Base-by-base conservation (phyloP, 441 rosid species). In the Adansonia rubrostipa region DNA sequence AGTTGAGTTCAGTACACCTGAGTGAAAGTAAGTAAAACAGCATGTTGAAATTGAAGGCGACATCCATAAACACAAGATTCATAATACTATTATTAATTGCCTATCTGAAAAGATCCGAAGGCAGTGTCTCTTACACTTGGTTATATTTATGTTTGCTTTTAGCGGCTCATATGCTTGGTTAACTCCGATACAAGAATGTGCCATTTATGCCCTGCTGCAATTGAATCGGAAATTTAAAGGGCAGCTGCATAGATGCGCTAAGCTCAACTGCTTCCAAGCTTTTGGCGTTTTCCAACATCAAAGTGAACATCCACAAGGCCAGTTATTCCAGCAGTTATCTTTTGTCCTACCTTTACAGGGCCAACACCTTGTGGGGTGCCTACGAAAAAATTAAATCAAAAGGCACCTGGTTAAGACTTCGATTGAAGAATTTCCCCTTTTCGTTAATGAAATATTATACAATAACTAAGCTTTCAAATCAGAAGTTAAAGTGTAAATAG, bases 351-450 rank as follows among this genome's bases (percentile, higher is more conserved):
- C 84, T 90, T 92, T n/a, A 91, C 97, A 4, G 99, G 97, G 80
- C 98, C 98, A 79, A 90, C 95, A 65, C 99, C 97, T 81, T 86
- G 83, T 47, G 97, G 99, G 78, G 99, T 93, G 73, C 98, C 99
- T 95, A 85, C 84, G 78, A 45, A 79, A 36, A 63, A 75, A 66
- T 45, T 19, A 56, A 14, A 54, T 36, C 54, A 56, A 77, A 24
- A 28, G 61, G 70, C n/a, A 51, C 6, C 22, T 51, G 13, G 40
- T 64, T 17, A 9, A 28, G 58, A 61, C 57, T 33, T 53, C 15
- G 54, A 71, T 33, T 36, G n/a, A 71, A 0, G 48, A 54, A n/a
- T 50, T 24, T 50, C 17, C 60, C 9, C 44, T 1, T 6, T 9
- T 50, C 24, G 14, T 50, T 48, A 6, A 50, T 50, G 28, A 17